Evolutionary conservation across 1,284 basidiomycete genomes (phyloP).

Genomic region (Malassezia pachydermatis): DNA sequence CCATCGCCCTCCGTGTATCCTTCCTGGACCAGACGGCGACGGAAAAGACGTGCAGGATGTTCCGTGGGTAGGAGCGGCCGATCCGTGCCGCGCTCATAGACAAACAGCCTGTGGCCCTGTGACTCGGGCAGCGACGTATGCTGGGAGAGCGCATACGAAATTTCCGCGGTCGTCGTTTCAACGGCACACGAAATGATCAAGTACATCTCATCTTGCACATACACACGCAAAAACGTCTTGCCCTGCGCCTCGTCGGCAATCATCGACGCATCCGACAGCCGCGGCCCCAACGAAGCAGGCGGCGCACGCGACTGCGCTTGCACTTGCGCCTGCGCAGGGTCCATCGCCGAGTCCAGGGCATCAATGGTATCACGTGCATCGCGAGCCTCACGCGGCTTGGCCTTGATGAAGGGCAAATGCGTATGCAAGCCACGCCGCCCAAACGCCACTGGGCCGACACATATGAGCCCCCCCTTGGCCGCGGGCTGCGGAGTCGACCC

Average conservation of each 20-base stretch:
- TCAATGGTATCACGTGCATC: too few species aligned
- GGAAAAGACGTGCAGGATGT: slow-evolving; percentile 72
- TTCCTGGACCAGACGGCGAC: slow-evolving; percentile 74
- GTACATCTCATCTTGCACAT: slow-evolving; percentile 65
- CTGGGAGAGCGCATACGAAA: slow-evolving; percentile 32
- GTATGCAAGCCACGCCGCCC: too few species aligned
- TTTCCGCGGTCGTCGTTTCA: slow-evolving; percentile 62
- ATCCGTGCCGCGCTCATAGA: slow-evolving; percentile 44
- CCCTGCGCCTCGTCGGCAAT: slow-evolving; percentile 7
- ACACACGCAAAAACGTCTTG: slow-evolving; percentile 59
- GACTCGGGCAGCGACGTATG: slow-evolving; percentile 19
- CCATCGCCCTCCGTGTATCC: slow-evolving; percentile 77
- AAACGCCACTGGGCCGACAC: background rate
- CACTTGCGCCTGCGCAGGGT: background rate
- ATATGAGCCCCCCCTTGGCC: background rate
- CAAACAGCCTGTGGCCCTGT: slow-evolving; percentile 38
- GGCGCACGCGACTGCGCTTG: background rate
- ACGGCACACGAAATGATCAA: slow-evolving; percentile 62
- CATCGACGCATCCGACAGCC: background rate
- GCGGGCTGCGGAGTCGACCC: too few species aligned
- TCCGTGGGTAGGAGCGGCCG: slow-evolving; percentile 57
- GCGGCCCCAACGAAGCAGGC: background rate
- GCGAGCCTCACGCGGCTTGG: too few species aligned
- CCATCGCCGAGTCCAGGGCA: background rate
- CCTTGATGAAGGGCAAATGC: too few species aligned